A percentile compares a stretch with the other conserved stretches of the same genome.
phyloP scores from a whole-genome alignment of 441 rosid genomes.

The Euphorbia schlechtendalii region DNA sequence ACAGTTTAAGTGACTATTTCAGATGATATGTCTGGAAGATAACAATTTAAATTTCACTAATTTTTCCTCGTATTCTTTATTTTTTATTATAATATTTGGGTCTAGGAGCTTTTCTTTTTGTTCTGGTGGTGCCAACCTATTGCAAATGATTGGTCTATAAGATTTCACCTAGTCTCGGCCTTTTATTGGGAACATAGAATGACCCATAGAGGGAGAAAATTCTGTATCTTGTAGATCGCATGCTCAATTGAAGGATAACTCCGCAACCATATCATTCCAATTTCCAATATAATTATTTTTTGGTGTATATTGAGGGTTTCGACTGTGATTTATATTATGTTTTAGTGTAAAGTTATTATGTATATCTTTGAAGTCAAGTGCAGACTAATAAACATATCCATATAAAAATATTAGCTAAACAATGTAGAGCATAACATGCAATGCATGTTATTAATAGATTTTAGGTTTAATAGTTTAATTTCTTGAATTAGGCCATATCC shows the following conservation, averaged over 20 bases:
- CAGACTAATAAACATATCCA: not conserved
- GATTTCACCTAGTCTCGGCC: no score
- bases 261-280: not conserved
- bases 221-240: not conserved
- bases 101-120: no score
- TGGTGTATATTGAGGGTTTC: no score
- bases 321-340: not conserved
- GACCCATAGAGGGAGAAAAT: no score
- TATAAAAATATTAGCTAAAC: not conserved
- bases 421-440: not conserved
- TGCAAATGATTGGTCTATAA: no score
- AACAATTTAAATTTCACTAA: no score
- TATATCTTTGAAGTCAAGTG: not conserved
- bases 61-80: no score
- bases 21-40: no score
- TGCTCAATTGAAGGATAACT: not conserved
- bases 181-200: no score
- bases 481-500: conserved; percentile 49
- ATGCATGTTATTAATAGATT: not conserved
- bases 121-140: no score
- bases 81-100: no score
- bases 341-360: not conserved
- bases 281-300: not conserved
- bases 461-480: not conserved
- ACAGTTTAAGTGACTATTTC: no score